Conservation (phyloP, 2,329 filamentous ascomycete genomes). For the Pezicula rhizophila region DNA sequence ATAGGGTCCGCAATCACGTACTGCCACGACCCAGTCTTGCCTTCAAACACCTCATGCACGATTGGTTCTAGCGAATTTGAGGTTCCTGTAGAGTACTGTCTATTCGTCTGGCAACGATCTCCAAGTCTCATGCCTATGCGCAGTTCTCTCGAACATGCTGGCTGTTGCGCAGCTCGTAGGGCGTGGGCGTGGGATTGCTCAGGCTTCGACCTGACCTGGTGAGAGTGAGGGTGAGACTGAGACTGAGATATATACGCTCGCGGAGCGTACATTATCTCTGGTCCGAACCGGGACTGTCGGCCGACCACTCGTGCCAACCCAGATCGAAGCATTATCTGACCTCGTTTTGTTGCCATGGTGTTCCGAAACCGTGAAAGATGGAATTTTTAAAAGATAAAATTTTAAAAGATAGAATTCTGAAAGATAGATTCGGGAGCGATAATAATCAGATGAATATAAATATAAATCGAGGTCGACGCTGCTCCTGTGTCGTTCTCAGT, state of each 20-base stretch:
- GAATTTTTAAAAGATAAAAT: too few relatives aligned
- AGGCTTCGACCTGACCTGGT: neutral
- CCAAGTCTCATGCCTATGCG: too few relatives aligned
- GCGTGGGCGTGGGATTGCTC: neutral
- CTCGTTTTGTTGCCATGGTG: too few relatives aligned
- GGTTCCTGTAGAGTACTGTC: neutral
- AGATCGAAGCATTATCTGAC: too few relatives aligned
- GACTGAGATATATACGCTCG: neutral
- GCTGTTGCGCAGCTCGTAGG: neutral
- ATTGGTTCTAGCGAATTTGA: constrained; percentile 9
- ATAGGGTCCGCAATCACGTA: constrained; percentile 51
- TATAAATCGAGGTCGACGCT: too few relatives aligned
- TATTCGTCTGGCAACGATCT: neutral
- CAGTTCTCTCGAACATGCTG: too few relatives aligned
- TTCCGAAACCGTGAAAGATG: too few relatives aligned
- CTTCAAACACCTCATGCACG: constrained; percentile 30
- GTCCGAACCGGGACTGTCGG: neutral
- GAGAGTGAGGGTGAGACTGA: neutral
- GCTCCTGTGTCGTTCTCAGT: too few relatives aligned
- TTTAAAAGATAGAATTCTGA: too few relatives aligned
- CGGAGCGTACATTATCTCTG: neutral
- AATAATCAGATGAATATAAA: too few relatives aligned
- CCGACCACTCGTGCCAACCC: neutral
- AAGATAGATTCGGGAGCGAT: too few relatives aligned
- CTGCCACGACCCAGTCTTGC: constrained; percentile 49